Evolutionary conservation across 768 basidiomycete genomes (phyloP).

Genomic region (Suillus placidus): DNA sequence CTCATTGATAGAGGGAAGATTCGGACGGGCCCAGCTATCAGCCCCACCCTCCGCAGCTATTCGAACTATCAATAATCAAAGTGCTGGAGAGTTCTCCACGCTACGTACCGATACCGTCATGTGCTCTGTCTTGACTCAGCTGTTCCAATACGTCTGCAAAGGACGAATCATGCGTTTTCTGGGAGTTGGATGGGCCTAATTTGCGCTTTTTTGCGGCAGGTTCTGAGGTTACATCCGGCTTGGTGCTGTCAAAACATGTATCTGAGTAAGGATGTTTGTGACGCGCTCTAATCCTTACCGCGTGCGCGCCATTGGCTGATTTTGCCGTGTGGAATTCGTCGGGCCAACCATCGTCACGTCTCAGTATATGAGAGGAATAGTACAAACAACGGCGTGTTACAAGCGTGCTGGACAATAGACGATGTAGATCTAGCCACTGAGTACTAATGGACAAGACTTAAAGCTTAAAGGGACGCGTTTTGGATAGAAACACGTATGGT

Average conservation of each 20-base stretch:
- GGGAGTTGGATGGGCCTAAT: slow-evolving; percentile 39
- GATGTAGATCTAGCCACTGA: neutral
- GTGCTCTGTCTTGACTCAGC: slow-evolving; percentile 52
- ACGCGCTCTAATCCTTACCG: slow-evolving; percentile 15
- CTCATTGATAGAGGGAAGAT: slow-evolving; percentile 54
- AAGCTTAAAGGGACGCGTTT: neutral
- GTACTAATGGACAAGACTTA: neutral
- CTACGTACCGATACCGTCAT: slow-evolving; percentile 45
- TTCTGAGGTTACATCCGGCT: slow-evolving; percentile 27
- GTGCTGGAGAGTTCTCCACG: neutral
- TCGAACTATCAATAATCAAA: slow-evolving; percentile 6
- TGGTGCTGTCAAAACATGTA: slow-evolving; percentile 24
- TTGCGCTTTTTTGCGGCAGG: slow-evolving; percentile 61
- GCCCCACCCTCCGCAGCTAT: slow-evolving; percentile 78
- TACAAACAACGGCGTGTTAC: neutral
- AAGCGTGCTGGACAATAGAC: neutral
- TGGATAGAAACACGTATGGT: slow-evolving; percentile 32
- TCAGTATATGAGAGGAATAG: too few species aligned
- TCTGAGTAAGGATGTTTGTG: slow-evolving; percentile 8
- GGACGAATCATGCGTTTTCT: slow-evolving; percentile 38
- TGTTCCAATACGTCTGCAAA: slow-evolving; percentile 68
- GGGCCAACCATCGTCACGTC: neutral
- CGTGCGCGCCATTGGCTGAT: slow-evolving; percentile 18
- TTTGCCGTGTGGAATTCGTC: slow-evolving; percentile 16
- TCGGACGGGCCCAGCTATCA: slow-evolving; percentile 71